These are phyloP conservation scores for Tuber calosporum DNA, from an alignment of 495 filamentous ascomycete genomes.

Conservation along the genomic window DNA sequence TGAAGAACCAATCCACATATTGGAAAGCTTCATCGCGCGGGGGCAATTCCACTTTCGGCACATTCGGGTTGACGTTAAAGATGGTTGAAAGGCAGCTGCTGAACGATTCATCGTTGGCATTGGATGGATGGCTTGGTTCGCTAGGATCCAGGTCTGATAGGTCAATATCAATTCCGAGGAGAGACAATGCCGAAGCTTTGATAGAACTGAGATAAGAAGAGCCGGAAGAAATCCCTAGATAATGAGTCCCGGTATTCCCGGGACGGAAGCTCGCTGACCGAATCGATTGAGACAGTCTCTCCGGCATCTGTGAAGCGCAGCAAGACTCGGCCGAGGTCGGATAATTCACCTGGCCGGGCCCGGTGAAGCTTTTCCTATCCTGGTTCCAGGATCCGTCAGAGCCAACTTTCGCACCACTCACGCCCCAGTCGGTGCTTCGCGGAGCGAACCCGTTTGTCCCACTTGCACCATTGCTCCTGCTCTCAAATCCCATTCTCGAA, in stretches of 20 bases:
- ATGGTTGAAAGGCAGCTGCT: slow-evolving; percentile 57
- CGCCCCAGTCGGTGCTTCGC: slow-evolving; percentile 24
- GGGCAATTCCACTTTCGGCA: slow-evolving; percentile 53
- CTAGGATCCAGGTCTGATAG: slow-evolving; percentile 59
- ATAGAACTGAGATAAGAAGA: slow-evolving; percentile 62
- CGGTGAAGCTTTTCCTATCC: slow-evolving; percentile 22
- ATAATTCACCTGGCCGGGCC: slow-evolving; percentile 15
- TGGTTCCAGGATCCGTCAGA: slow-evolving; percentile 17
- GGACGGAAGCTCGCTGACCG: slow-evolving; percentile 49
- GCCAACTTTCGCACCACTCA: slow-evolving; percentile 14
- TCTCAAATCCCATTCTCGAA: slow-evolving; percentile 30
- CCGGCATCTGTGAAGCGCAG: slow-evolving; percentile 37
- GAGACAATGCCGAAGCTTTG: slow-evolving; percentile 63
- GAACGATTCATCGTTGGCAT: slow-evolving; percentile 54
- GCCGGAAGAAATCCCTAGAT: slow-evolving; percentile 63
- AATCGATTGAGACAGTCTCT: slow-evolving; percentile 46
- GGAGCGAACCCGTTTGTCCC: slow-evolving; percentile 17
- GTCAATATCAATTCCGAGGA: slow-evolving; percentile 71
- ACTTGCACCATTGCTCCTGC: slow-evolving; percentile 19
- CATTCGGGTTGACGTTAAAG: slow-evolving; percentile 53
- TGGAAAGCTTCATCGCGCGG: slow-evolving; percentile 52
- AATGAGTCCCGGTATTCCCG: slow-evolving; percentile 57
- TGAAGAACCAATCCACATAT: slow-evolving; percentile 66
- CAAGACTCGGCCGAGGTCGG: slow-evolving; percentile 18
- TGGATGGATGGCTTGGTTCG: slow-evolving; percentile 49